Evolutionary conservation across 306 rosid genomes (phyloP), one percentile per base, ranked within the genome.

Genomic region (Lotus japonicus): DNA sequence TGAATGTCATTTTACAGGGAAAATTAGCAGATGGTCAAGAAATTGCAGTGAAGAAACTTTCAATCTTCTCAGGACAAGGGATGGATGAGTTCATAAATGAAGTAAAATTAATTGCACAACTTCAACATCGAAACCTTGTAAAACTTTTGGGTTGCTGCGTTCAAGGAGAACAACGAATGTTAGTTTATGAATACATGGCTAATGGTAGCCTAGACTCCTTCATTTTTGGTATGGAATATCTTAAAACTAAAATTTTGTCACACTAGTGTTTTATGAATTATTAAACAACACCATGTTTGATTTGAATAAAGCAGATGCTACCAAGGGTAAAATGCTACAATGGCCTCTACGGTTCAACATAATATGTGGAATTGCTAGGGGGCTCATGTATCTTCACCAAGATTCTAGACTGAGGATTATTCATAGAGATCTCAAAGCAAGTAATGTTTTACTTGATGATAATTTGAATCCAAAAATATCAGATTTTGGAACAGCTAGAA

Each of bases 91-190:
- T 82, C 21, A 82, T 52, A 41, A 77, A 69, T 64, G 78, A 82
- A 74, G 80, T 78, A 4, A 70, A 57, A 39, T 18, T 82, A 15
- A 64, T 77, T 5, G 71, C 74, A 0, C 74, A 82, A 70, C 83
- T 77, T 63, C 75, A 74, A 15, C 85, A 82, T 8, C 74, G 78
- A 16, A 82, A 82, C 64, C 83, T 82, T 16, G 80, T 82, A 1
- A 82, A 58, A 46, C 83, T 82, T 51, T 35, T 76, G 13, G 84
- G 74, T 14, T 77, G 79, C 42, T 77, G 79, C 66, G 36, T 77
- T 23, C 11, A 68, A 0, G 77, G 60, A 53, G 61, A 48, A 26
- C 77, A 76, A 16, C 64, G 21, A 66, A 57, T 66, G 69, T 16
- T 75, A 38, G 63, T 66, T 4, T 66, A 75, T 49, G 79, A 75